Conservation (phyloP, 768 basidiomycete species). For the Amanita pseudoporphyria region DNA sequence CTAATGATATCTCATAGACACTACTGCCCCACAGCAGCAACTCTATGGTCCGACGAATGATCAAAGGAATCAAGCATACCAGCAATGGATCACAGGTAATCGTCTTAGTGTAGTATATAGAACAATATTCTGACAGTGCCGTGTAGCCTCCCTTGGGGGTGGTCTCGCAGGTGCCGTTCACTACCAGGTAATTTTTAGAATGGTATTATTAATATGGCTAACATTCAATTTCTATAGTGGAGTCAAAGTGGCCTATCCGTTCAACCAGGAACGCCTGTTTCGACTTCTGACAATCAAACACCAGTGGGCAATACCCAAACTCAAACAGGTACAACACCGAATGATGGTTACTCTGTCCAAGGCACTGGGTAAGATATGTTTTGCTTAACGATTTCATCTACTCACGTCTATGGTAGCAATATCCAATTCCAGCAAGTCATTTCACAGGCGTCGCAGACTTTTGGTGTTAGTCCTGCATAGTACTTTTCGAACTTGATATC, state of each 20-base stretch:
- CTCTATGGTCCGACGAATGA: constrained; percentile 43
- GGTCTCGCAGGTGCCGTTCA: constrained; percentile 37
- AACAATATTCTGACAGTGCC: constrained; percentile 2
- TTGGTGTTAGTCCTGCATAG: constrained; percentile 19
- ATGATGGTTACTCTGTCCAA: constrained; percentile 50
- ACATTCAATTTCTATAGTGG: constrained; percentile 36
- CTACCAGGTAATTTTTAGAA: constrained; percentile 30
- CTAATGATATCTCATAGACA: not conserved
- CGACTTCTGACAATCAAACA: constrained; percentile 23
- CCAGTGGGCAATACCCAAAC: constrained; percentile 19
- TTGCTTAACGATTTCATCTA: not conserved
- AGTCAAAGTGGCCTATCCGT: constrained; percentile 41
- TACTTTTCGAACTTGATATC: not conserved
- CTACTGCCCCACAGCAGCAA: constrained; percentile 11
- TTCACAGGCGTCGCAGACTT: constrained; percentile 21
- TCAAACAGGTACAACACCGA: constrained; percentile 44
- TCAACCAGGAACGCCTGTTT: constrained; percentile 35
- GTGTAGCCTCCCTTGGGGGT: constrained; percentile 27
- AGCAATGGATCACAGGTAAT: constrained; percentile 40
- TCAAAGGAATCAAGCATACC: constrained; percentile 44
- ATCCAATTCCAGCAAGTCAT: constrained; percentile 21
- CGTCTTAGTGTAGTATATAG: not conserved
- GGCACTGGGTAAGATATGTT: constrained; percentile 27
- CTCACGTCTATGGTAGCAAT: constrained; percentile 14
- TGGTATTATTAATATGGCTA: constrained; percentile 7